A percentile compares a stretch with the other conserved stretches of the same genome.
Conservation (phyloP, 2,329 filamentous ascomycete genomes). For the Aspergillus japonicus region DNA sequence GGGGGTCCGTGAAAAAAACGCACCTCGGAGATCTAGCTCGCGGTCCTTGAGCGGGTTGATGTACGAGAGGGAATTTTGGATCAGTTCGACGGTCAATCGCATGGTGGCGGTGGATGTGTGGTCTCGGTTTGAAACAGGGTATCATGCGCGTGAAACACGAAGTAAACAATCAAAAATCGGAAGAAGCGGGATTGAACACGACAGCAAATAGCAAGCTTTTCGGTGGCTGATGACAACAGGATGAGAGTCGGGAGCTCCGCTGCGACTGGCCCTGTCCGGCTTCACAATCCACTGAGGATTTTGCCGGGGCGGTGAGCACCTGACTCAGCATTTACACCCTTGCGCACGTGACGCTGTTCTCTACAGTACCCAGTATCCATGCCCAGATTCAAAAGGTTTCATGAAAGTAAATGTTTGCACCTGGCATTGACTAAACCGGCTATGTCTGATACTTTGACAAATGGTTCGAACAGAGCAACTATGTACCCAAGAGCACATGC, state of each 20-base stretch:
- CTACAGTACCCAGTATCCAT: neutral
- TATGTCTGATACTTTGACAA: neutral
- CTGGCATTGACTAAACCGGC: neutral
- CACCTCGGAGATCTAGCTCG: conserved; percentile 99
- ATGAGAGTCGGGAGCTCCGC: conserved; percentile 10
- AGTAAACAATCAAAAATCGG: neutral
- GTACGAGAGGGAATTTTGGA: conserved; percentile 92
- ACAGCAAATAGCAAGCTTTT: neutral
- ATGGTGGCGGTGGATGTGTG: conserved; percentile 52
- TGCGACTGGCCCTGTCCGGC: conserved; percentile 3
- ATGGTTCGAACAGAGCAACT: neutral
- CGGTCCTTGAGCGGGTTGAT: conserved; percentile 98
- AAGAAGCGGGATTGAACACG: neutral
- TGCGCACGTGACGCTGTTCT: neutral
- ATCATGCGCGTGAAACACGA: conserved; percentile 13
- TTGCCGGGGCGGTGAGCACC: conserved; percentile 19
- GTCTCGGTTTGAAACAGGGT: conserved; percentile 14
- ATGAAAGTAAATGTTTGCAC: neutral
- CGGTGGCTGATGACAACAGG: conserved; percentile 1
- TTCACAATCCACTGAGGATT: conserved; percentile 9
- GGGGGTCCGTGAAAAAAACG: conserved; percentile 45
- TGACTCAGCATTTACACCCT: neutral
- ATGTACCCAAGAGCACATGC: conserved; percentile 26
- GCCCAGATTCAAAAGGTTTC: neutral
- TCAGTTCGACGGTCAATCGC: conserved; percentile 94